These are phyloP conservation scores for Globisporangium nagaii DNA, from an alignment of 352 stramenopile genomes.

Conservation along the genomic window DNA sequence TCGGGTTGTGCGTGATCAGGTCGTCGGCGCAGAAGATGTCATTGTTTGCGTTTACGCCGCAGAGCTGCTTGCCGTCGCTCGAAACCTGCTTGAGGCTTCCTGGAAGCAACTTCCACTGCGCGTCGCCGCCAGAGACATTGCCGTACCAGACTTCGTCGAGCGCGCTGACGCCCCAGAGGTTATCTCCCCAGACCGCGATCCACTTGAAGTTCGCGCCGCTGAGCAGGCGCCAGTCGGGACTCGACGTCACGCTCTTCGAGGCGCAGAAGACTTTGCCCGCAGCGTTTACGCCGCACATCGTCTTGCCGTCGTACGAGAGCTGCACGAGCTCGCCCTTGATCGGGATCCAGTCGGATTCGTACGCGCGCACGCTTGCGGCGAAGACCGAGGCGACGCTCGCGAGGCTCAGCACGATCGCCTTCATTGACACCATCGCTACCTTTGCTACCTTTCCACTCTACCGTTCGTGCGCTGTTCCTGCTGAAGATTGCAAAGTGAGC, in stretches of 20 bases:
- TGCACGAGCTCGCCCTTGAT: not conserved
- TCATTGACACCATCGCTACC: slow-evolving; percentile 8
- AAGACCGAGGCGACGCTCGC: not conserved
- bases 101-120: slow-evolving; percentile 11
- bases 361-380: not conserved
- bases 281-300: slow-evolving; percentile 8
- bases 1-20: slow-evolving; percentile 13
- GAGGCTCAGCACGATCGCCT: slow-evolving; percentile 5
- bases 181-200: slow-evolving; percentile 17
- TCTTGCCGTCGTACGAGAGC: slow-evolving; percentile 13
- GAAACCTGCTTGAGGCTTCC: slow-evolving; percentile 20
- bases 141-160: slow-evolving; percentile 15
- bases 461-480: not conserved
- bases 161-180: slow-evolving; percentile 17
- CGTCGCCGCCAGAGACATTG: not conserved
- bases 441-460: not conserved
- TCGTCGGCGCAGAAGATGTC: slow-evolving; percentile 21
- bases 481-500: slow-evolving; percentile 9
- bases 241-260: not conserved
- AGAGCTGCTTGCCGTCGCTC: slow-evolving; percentile 29
- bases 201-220: slow-evolving; percentile 2
- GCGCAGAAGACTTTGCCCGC: slow-evolving; percentile 6
- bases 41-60: slow-evolving; percentile 13
- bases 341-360: slow-evolving; percentile 4
- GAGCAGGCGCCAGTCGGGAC: not conserved